Percentiles rank a stretch among this genome's conserved stretches.
These are phyloP conservation scores for Populus tomentosa DNA, from an alignment of 441 rosid species.

Conservation along the genomic window DNA sequence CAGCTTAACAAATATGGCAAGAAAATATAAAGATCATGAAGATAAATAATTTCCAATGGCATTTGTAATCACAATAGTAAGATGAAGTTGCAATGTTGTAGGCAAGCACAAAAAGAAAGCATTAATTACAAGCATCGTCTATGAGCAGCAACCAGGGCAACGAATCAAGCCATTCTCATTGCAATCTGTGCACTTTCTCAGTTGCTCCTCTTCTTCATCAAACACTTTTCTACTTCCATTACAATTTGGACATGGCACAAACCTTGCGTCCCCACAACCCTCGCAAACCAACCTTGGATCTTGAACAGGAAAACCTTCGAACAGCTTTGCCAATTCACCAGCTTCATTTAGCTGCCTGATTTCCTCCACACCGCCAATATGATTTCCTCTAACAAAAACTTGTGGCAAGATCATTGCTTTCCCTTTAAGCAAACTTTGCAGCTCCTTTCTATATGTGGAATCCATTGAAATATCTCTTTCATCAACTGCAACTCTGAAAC, in stretches of 20 bases:
- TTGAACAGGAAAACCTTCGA: conserved; percentile 52
- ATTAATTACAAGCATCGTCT: background rate
- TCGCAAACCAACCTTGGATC: conserved; percentile 45
- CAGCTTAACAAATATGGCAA: background rate
- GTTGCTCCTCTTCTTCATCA: conserved; percentile 43
- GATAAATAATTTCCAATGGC: background rate
- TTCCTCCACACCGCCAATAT: conserved; percentile 78
- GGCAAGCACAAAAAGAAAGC: background rate
- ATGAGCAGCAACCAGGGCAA: conserved; percentile 62
- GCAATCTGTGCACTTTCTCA: conserved; percentile 65
- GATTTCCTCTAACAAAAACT: conserved; percentile 60
- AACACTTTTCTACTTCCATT: conserved; percentile 81
- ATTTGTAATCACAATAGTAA: background rate
- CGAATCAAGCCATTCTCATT: conserved; percentile 86
- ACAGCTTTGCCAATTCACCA: conserved; percentile 61
- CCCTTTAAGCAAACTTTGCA: conserved; percentile 45
- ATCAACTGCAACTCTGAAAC: conserved; percentile 59
- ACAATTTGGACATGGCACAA: conserved; percentile 66
- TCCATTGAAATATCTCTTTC: conserved; percentile 94
- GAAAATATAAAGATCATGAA: background rate
- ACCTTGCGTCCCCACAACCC: conserved; percentile 82
- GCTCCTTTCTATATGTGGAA: conserved; percentile 57
- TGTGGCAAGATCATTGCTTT: conserved; percentile 60
- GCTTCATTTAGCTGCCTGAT: conserved; percentile 70
- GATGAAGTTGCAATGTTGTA: background rate